Conservation (phyloP, 1,284 basidiomycete species). For the Golubevia pallescens region DNA sequence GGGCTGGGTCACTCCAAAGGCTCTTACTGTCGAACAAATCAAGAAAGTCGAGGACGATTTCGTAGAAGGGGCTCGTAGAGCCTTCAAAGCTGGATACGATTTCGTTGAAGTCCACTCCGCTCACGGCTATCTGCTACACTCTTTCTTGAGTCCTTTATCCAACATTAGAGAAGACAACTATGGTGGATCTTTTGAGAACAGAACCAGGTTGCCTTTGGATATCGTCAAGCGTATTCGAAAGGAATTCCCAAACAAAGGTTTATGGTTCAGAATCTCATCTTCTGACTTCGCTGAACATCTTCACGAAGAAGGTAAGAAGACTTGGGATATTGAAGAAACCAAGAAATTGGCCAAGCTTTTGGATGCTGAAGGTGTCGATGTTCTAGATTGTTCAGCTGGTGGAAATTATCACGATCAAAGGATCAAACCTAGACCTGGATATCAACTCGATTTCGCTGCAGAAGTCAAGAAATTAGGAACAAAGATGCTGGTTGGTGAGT, state of each 20-base stretch:
- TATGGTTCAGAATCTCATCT: slow-evolving; percentile 55
- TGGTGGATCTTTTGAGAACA: slow-evolving; percentile 55
- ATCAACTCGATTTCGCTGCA: slow-evolving; percentile 42
- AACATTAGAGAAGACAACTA: slow-evolving; percentile 71
- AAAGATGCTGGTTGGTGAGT: slow-evolving; percentile 43
- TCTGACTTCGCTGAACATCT: slow-evolving; percentile 50
- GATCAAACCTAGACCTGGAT: slow-evolving; percentile 37
- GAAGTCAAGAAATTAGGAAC: slow-evolving; percentile 28
- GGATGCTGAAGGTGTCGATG: slow-evolving; percentile 43
- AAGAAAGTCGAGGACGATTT: slow-evolving; percentile 73
- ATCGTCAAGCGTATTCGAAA: slow-evolving; percentile 32
- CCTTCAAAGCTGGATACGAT: slow-evolving; percentile 68
- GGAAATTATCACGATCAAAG: slow-evolving; percentile 29
- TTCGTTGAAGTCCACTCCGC: slow-evolving; percentile 72
- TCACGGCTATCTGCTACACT: slow-evolving; percentile 38
- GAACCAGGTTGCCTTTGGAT: slow-evolving; percentile 33
- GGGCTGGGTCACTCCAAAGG: slow-evolving; percentile 70
- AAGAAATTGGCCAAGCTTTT: slow-evolving; percentile 36
- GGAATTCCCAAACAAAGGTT: slow-evolving; percentile 42
- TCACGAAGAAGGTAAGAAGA: slow-evolving; percentile 20
- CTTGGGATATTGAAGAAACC: slow-evolving; percentile 45
- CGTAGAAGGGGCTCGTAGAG: slow-evolving; percentile 71
- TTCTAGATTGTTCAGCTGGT: slow-evolving; percentile 49
- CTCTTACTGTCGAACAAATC: slow-evolving; percentile 71
- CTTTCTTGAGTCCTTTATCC: slow-evolving; percentile 75